Percentiles rank a stretch among this genome's conserved stretches.
These are phyloP conservation scores for Geotrichum restrictum DNA, from an alignment of 1,139 yeast genomes.

Conservation along the genomic window DNA sequence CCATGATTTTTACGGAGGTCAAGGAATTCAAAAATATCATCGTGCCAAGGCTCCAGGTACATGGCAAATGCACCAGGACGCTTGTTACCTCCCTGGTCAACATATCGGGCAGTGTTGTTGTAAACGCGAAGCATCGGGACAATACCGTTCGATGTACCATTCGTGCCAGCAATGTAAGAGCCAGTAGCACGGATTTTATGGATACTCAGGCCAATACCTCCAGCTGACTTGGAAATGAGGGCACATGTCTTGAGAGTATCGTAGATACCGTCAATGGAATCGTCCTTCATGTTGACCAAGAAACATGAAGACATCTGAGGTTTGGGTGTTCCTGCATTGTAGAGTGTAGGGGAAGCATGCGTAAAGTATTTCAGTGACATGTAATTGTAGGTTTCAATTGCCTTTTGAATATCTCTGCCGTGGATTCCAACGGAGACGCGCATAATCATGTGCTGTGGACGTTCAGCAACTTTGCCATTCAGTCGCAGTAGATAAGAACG, in stretches of 20 bases:
- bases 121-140: slow-evolving; percentile 87
- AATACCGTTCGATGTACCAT: slow-evolving; percentile 83
- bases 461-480: slow-evolving; percentile 73
- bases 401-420: slow-evolving; percentile 65
- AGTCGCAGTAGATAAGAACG: slow-evolving; percentile 73
- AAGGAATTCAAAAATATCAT: slow-evolving; percentile 76
- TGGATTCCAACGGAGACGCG: slow-evolving; percentile 88
- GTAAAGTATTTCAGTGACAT: slow-evolving; percentile 84
- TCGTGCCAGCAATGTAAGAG: slow-evolving; percentile 81
- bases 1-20: slow-evolving; percentile 88
- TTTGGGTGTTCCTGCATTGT: slow-evolving; percentile 84
- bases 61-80: slow-evolving; percentile 92
- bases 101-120: slow-evolving; percentile 88
- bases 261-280: slow-evolving; percentile 85
- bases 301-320: slow-evolving; percentile 89
- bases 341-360: slow-evolving; percentile 85
- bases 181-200: slow-evolving; percentile 84
- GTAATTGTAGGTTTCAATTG: slow-evolving; percentile 72
- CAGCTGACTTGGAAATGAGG: slow-evolving; percentile 81
- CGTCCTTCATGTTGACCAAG: slow-evolving; percentile 83
- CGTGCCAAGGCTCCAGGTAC: slow-evolving; percentile 89
- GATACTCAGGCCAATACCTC: slow-evolving; percentile 83
- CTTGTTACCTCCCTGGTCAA: slow-evolving; percentile 92
- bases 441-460: slow-evolving; percentile 88
- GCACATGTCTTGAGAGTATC: slow-evolving; percentile 85